These are phyloP conservation scores for Waltergamsia citrina DNA, from an alignment of 2,329 filamentous ascomycete species.

Conservation along the genomic window DNA sequence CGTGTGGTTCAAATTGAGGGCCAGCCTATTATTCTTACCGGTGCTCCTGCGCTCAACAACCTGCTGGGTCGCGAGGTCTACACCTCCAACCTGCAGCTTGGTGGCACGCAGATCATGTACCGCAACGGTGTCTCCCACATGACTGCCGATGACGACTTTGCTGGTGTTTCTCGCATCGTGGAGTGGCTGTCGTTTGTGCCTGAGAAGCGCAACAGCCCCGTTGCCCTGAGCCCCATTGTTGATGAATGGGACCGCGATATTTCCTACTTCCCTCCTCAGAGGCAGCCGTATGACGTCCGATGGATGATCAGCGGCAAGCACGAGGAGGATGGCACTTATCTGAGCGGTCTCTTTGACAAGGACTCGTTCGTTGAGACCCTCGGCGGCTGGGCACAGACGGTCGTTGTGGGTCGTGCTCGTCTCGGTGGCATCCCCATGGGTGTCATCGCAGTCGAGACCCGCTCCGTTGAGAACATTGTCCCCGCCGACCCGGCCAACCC, in stretches of 20 bases:
- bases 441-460: constrained; percentile 95
- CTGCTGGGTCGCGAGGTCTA: constrained; percentile 96
- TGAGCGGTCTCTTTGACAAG: constrained; percentile 89
- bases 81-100: constrained; percentile 96
- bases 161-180: constrained; percentile 94
- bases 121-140: constrained; percentile 99
- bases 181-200: constrained; percentile 97
- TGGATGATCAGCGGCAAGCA: constrained; percentile 87
- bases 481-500: constrained; percentile 97
- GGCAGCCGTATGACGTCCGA: constrained; percentile 84
- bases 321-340: constrained; percentile 60
- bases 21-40: constrained; percentile 96
- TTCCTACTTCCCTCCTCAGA: constrained; percentile 70
- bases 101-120: constrained; percentile 99
- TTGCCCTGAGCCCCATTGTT: constrained; percentile 79
- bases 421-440: constrained; percentile 96
- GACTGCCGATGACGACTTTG: constrained; percentile 96
- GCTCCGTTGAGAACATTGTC: constrained; percentile 91
- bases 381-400: constrained; percentile 92
- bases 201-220: constrained; percentile 85
- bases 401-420: constrained; percentile 91
- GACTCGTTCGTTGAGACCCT: constrained; percentile 95
- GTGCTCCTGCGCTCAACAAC: constrained; percentile 96
- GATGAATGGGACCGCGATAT: constrained; percentile 93
- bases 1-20: constrained; percentile 98